A percentile compares a stretch with the other conserved stretches of the same genome.
Evolutionary conservation across 179 eudicot genomes (phyloP).

Genomic region (Camellia oleifera): DNA sequence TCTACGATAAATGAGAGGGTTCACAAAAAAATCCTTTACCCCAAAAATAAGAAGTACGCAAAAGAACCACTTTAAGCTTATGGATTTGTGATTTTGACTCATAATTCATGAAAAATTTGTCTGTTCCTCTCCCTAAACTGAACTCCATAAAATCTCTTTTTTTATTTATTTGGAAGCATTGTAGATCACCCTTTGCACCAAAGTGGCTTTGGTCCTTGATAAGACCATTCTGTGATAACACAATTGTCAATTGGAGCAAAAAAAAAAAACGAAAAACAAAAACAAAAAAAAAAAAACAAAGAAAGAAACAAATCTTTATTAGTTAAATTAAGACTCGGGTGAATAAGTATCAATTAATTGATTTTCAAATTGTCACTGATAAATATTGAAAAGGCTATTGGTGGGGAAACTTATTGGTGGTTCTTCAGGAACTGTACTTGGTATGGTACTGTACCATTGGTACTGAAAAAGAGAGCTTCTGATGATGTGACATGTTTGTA

Average conservation of each 20-base stretch:
- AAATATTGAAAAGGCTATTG: neutral
- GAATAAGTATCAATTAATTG: neutral
- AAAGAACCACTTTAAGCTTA: too few relatives aligned
- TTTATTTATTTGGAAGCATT: neutral
- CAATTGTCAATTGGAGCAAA: too few relatives aligned
- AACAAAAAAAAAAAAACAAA: too few relatives aligned
- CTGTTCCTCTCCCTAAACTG: neutral
- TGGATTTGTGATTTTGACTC: too few relatives aligned
- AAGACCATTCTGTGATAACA: too few relatives aligned
- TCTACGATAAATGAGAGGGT: neutral
- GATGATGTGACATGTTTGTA: neutral
- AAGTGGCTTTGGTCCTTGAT: neutral
- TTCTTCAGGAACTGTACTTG: neutral
- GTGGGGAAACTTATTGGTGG: neutral
- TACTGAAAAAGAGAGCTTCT: conserved; percentile 7
- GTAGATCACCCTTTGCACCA: neutral
- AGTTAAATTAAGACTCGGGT: neutral
- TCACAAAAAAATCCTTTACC: too few relatives aligned
- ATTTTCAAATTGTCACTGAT: neutral
- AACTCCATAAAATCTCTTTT: neutral
- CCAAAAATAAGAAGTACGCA: too few relatives aligned
- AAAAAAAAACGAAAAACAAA: too few relatives aligned
- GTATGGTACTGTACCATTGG: neutral
- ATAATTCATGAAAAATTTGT: too few relatives aligned
- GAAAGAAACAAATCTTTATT: too few relatives aligned